Base-by-base conservation (phyloP, 371 early-diverging fungal genomes). In the Circinella minor region DNA sequence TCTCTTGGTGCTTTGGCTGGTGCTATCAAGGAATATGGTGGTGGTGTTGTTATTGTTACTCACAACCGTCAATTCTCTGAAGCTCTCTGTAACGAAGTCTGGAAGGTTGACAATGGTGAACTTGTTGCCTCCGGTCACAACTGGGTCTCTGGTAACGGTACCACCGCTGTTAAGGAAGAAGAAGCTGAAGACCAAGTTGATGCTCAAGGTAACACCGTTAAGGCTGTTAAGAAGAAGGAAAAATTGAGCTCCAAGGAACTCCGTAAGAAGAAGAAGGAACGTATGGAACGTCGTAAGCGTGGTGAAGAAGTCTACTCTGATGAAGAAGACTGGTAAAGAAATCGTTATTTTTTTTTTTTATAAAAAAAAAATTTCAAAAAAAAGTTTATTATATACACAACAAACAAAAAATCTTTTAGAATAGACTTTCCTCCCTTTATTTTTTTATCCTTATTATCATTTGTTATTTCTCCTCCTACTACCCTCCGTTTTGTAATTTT, bases 31-130 rank as follows among this genome's bases (percentile, higher is more conserved):
- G 87, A 85, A 68, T 93, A 85, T 74, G 88, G 90, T 67, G 94
- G 94, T 63, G 91, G 89, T 77, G 91, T 94, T 38, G 88, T 92
- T 39, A 91, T 92, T 75, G 89, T 92, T 73, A 89, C 91, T 67
- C 92, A 93, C 83, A 89, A 92, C 80, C 82, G 89, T 64, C 88
- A 89, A 71, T 93, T 93, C 81, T 82, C 90, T 48, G 88, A 89
- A 70, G 87, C 85, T 36, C 83, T 89, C 47, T 92, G 92, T 78
- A 79, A 78, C 43, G 92, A 91, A 83, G 87, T 89, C 64, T 93
- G 90, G 89, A 85, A 88, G 72, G 90, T 94, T 69, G 92, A 94
- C 55, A 83, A 77, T 36, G 93, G 94, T 73, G 75, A 81, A 59
- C 81, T 89, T 57, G 74, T 76, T 75, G 75, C 83, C 46, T 85